Evolutionary conservation across 805 yeast species (phyloP).

Genomic region (Metschnikowia proteae): DNA sequence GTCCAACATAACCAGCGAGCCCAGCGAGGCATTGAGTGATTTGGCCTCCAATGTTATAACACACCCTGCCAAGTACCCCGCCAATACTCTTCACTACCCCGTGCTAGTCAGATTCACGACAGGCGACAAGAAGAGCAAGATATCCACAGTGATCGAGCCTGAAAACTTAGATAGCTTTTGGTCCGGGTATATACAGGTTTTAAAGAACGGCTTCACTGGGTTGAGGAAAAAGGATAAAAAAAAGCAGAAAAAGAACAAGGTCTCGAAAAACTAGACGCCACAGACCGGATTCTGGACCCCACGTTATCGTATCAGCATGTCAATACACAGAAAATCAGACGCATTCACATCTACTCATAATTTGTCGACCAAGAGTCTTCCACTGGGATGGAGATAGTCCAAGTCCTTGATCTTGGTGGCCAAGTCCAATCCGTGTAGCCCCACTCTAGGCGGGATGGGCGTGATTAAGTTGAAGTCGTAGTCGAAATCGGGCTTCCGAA

Average conservation of each 20-base stretch:
- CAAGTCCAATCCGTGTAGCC: constrained; percentile 27
- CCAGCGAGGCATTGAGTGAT: constrained; percentile 19
- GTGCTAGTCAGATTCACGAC: constrained; percentile 53
- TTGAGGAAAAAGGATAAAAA: constrained; percentile 79
- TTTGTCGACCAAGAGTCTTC: constrained; percentile 58
- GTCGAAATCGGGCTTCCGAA: constrained; percentile 22
- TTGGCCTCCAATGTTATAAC: constrained; percentile 33
- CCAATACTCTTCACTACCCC: constrained; percentile 46
- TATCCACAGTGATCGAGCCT: constrained; percentile 68
- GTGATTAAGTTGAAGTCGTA: constrained; percentile 33
- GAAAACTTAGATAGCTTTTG: constrained; percentile 67
- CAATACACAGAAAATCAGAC: constrained; percentile 1
- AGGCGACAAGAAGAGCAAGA: constrained; percentile 48
- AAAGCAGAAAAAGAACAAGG: constrained; percentile 51
- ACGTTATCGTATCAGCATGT: background rate
- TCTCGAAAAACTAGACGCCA: constrained; percentile 18
- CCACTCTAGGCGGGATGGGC: constrained; percentile 37
- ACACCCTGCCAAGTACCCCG: constrained; percentile 14
- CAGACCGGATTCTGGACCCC: background rate
- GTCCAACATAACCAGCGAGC: constrained; percentile 11
- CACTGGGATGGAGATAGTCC: constrained; percentile 45
- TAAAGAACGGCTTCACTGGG: constrained; percentile 72
- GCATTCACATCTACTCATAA: background rate
- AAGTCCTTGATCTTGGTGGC: constrained; percentile 54
- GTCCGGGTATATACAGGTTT: constrained; percentile 63